A percentile compares a stretch with the other conserved stretches of the same genome.
These are phyloP conservation scores for Erythrobasidium yunnanense DNA, from an alignment of 768 basidiomycete genomes.

Conservation along the genomic window DNA sequence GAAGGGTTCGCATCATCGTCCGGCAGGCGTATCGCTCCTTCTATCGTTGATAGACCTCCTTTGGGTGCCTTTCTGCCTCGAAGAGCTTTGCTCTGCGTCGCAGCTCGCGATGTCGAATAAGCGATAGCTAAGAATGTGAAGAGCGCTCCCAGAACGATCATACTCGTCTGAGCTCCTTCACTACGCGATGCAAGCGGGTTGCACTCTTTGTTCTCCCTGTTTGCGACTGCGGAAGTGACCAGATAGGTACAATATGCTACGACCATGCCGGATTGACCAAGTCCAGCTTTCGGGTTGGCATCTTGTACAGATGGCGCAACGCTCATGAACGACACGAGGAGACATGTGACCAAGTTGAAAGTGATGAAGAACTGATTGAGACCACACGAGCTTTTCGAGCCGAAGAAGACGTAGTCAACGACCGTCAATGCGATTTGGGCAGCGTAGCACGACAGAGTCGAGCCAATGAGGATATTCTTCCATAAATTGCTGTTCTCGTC, in stretches of 20 bases:
- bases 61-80: slow-evolving; percentile 54
- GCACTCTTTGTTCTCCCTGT: slow-evolving; percentile 67
- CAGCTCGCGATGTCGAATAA: slow-evolving; percentile 89
- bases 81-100: slow-evolving; percentile 84
- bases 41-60: slow-evolving; percentile 45
- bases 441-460: slow-evolving; percentile 78
- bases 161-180: slow-evolving; percentile 64
- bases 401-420: slow-evolving; percentile 83
- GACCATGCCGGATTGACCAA: slow-evolving; percentile 95
- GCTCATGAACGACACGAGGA: slow-evolving; percentile 69
- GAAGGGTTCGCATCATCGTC: slow-evolving; percentile 48
- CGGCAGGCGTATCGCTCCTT: slow-evolving; percentile 52
- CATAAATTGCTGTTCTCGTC: slow-evolving; percentile 68
- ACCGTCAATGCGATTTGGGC: slow-evolving; percentile 74
- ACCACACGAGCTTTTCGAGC: slow-evolving; percentile 62
- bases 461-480: slow-evolving; percentile 91
- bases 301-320: slow-evolving; percentile 80
- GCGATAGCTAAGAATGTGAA: slow-evolving; percentile 98
- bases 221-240: slow-evolving; percentile 81
- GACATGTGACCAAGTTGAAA: slow-evolving; percentile 70
- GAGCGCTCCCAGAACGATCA: slow-evolving; percentile 75
- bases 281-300: slow-evolving; percentile 81
- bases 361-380: slow-evolving; percentile 97
- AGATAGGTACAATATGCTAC: slow-evolving; percentile 94
- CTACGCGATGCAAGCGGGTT: slow-evolving; percentile 67